These are phyloP conservation scores for Penicillium mononematosum DNA, from an alignment of 495 filamentous ascomycete genomes.

Conservation along the genomic window DNA sequence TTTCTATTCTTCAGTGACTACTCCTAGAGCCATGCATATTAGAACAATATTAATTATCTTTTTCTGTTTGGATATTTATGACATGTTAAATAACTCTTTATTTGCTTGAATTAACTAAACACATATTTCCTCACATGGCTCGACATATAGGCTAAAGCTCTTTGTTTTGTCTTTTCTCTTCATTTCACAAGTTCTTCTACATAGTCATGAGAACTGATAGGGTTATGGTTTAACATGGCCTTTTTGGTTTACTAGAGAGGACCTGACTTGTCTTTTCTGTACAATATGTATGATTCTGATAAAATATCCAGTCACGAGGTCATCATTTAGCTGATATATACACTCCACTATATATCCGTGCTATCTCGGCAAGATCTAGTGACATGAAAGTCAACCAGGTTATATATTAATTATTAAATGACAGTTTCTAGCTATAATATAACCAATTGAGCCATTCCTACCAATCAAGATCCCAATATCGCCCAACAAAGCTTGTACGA, in stretches of 20 bases:
- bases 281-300: not conserved
- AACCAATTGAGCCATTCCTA: not conserved
- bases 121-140: not conserved
- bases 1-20: constrained; percentile 17
- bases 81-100: not conserved
- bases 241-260: no score
- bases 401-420: not conserved
- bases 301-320: not conserved
- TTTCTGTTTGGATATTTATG: constrained; percentile 1
- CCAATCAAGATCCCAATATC: not conserved
- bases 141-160: not conserved
- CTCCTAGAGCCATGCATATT: constrained; percentile 22
- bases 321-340: not conserved
- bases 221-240: no score
- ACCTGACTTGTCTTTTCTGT: not conserved
- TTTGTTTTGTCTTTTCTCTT: not conserved
- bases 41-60: constrained; percentile 36
- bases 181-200: not conserved
- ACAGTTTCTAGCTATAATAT: not conserved
- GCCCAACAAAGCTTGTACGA: not conserved
- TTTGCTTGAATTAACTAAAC: not conserved
- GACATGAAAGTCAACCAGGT: not conserved
- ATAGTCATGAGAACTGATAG: no score
- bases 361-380: not conserved
- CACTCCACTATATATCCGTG: not conserved